Conservation (phyloP, 306 rosid species). For the Quercus mongolica region DNA sequence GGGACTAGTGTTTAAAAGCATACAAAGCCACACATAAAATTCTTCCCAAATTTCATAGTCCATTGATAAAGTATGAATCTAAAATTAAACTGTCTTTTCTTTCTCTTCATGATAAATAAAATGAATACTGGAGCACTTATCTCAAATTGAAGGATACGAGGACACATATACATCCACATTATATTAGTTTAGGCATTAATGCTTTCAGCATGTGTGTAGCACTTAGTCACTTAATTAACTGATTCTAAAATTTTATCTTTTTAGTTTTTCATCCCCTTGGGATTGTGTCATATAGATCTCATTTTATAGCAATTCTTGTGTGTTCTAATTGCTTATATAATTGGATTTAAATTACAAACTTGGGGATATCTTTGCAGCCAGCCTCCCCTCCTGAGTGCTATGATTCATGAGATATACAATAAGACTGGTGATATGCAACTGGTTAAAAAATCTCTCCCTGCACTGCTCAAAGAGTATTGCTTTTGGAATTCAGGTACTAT, state of each 20-base stretch:
- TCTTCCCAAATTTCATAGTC: not conserved
- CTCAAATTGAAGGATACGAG: not conserved
- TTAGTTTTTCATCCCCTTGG: not conserved
- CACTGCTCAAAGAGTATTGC: constrained; percentile 68
- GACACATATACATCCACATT: not conserved
- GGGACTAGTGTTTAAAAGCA: not conserved
- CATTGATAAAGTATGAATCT: not conserved
- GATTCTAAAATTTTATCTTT: not conserved
- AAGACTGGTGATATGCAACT: constrained; percentile 63
- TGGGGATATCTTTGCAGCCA: constrained; percentile 57
- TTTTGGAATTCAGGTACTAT: constrained; percentile 89
- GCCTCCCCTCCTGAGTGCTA: constrained; percentile 93
- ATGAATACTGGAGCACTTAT: no score
- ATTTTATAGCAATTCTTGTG: not conserved
- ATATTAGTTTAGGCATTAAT: not conserved
- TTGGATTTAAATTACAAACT: constrained; percentile 2
- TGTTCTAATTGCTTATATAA: not conserved
- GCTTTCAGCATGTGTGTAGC: no score
- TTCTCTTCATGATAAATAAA: not conserved
- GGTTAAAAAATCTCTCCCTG: constrained; percentile 65
- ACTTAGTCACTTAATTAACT: not conserved
- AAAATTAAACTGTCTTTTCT: not conserved
- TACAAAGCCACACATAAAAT: not conserved
- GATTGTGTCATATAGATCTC: not conserved
- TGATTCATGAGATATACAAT: constrained; percentile 70